Evolutionary conservation across 2,329 filamentous ascomycete genomes (phyloP), one percentile per base, ranked within the genome.

Genomic region (Colletotrichum caudatum): DNA sequence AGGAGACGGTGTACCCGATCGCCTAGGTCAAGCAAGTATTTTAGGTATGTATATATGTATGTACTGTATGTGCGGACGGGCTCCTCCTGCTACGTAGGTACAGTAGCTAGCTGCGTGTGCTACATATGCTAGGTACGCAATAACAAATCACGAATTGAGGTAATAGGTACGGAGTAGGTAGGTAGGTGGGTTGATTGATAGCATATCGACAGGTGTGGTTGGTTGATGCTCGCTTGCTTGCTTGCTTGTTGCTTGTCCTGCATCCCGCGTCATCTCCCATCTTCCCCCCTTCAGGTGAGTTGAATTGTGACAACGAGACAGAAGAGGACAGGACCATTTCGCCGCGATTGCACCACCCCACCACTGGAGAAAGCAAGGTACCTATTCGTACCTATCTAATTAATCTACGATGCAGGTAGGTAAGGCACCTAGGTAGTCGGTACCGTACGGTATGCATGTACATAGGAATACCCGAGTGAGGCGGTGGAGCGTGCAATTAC

Each of bases 401-500:
- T 39, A 39, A 39, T 3, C 12, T 14, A 14, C 11, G 6, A 44
- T 44, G 14, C 39, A 20, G 18, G 44, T 46, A n/a, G 44, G 44
- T 46, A 46, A 20, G 39, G 7, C 16, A 9, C 14, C 14, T 18
- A 41, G 39, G 41, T 20, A 26, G n/a, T 29, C 23, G 50, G 50
- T 51, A 51, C 33, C 50, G 23, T 51, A 8, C 23, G 18, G 48
- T 54, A 64, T n/a, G 37, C 33, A 56, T 44, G 39, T 20, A 9
- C 9, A n/a, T 9, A 4, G 4, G n/a, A 20, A 11, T 46, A 9
- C 54, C 54, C 50, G 59, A 48, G 33, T 58, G 56, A 44, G 20
- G 35, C 41, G 54, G 69, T 72, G 69, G 69, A 72, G 66, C 20
- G 59, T 69, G 69, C 48, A 71, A 72, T 72, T 69, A 69, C 69